Conservation (phyloP, 208 protist genomes). For the Crithidia bombi region DNA sequence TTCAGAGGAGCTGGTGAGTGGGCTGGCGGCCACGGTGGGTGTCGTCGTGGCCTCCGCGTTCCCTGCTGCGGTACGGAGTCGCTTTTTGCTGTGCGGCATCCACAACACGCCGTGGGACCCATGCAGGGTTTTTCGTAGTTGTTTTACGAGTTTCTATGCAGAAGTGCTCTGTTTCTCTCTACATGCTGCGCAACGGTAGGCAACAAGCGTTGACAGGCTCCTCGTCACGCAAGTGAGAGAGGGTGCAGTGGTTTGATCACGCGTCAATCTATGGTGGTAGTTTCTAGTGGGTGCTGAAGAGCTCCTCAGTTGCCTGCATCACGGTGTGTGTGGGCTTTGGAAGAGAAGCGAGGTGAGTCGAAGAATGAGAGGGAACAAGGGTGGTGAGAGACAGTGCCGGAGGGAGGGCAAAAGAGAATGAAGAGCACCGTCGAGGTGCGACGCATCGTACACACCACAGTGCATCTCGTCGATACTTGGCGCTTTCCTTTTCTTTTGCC, state of each 20-base stretch:
- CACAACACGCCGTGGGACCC: not conserved
- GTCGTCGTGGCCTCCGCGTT: not conserved
- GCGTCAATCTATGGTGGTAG: too few species aligned
- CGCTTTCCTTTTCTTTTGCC: not conserved
- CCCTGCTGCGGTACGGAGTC: not conserved
- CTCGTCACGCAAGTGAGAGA: not conserved
- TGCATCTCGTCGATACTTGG: too few species aligned
- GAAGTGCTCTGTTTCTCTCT: not conserved
- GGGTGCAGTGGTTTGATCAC: too few species aligned
- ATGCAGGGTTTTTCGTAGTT: not conserved
- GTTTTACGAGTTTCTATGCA: not conserved
- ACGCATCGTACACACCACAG: too few species aligned
- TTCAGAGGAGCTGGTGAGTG: not conserved
- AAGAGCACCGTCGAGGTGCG: too few species aligned
- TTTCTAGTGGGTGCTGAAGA: too few species aligned
- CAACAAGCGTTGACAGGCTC: not conserved
- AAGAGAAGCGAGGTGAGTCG: too few species aligned
- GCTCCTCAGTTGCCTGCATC: too few species aligned
- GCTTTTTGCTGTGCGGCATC: conserved; percentile 4
- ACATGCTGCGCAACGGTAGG: not conserved
- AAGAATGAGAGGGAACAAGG: too few species aligned
- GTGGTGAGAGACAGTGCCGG: too few species aligned
- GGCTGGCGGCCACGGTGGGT: not conserved
- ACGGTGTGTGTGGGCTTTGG: too few species aligned
- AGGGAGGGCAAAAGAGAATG: too few species aligned